Base-by-base conservation (phyloP, 2,329 filamentous ascomycete genomes). In the Byssoonygena ceratinophila region DNA sequence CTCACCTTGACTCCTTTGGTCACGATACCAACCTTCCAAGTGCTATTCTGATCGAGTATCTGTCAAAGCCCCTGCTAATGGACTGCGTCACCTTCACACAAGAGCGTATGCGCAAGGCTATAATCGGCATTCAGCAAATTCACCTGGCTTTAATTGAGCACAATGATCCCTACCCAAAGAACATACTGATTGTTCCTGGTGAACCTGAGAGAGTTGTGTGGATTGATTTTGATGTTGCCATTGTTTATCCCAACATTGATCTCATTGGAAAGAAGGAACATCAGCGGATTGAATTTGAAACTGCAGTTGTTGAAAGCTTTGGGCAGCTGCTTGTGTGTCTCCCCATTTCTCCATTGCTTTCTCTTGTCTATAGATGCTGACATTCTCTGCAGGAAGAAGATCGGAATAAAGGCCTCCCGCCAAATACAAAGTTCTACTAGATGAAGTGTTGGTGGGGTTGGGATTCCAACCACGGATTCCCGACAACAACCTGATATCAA, bases 151-250 rank as follows among this genome's bases (percentile, higher is more conserved):
- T 45, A 44, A 29, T 55, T 29, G 45, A 53, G 51, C 54, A 55
- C 31, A 55, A 55, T 55, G 54, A 55, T 32, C 32, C 46, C 39
- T 53, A 55, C 34, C 53, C 49, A n/a, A 55, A 55, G 44, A 55
- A 55, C 22, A 51, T 52, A 12, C 14, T 52, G 29, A 55, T 55
- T 18, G 37, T 55, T 34, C 53, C 53, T 40, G 53, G 45, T 25
- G 46, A 48, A 6, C 20, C 36, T 0, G 53, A 49, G 39, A 49
- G 49, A 29, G 49, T 55, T 52, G 25, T 55, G 14, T 55, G 49
- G 53, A 37, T 55, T 41, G 53, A 55, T 52, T 55, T 57, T 48
- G 53, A 57, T 53, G 50, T 55, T 49, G 45, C 55, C 16, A 57
- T 57, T 34, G 37, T 45, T 44, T 55, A 52, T 39, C 52, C 55